phyloP scores from a whole-genome alignment of 106 monocot species.

The Amphibolis antarctica region DNA sequence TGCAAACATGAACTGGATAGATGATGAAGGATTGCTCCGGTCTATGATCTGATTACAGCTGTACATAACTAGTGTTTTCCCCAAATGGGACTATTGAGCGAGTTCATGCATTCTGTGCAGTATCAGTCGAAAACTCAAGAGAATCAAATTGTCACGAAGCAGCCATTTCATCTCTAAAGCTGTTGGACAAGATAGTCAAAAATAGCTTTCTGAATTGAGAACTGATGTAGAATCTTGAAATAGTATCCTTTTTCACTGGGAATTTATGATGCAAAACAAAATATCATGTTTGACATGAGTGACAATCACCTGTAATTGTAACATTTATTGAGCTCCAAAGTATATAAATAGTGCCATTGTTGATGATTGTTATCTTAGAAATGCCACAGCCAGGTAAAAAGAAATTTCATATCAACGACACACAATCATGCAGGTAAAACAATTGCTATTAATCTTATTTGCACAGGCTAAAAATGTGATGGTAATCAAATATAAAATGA shows the following conservation, averaged over 20 bases:
- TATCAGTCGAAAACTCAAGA: background rate
- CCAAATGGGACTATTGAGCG: background rate
- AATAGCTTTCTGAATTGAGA: too few species aligned
- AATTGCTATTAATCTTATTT: too few species aligned
- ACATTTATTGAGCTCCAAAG: background rate
- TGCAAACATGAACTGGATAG: constrained; percentile 64
- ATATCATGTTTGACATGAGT: background rate
- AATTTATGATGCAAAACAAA: too few species aligned
- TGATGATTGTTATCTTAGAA: background rate
- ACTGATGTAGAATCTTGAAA: too few species aligned
- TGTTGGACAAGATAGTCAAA: too few species aligned
- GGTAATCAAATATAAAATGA: background rate
- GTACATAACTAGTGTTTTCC: background rate
- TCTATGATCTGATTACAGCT: background rate
- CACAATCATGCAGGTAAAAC: too few species aligned
- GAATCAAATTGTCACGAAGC: background rate
- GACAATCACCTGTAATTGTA: background rate
- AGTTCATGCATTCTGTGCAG: background rate
- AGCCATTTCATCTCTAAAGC: background rate
- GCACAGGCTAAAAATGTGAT: background rate
- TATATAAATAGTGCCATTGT: too few species aligned
- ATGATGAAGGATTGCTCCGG: constrained; percentile 2
- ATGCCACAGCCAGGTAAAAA: too few species aligned
- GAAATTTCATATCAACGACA: too few species aligned
- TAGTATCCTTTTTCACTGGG: too few species aligned